Percentiles rank a stretch among this genome's conserved stretches.
Evolutionary conservation across 768 basidiomycete species (phyloP).

Genomic region (Saitozyma podzolica): DNA sequence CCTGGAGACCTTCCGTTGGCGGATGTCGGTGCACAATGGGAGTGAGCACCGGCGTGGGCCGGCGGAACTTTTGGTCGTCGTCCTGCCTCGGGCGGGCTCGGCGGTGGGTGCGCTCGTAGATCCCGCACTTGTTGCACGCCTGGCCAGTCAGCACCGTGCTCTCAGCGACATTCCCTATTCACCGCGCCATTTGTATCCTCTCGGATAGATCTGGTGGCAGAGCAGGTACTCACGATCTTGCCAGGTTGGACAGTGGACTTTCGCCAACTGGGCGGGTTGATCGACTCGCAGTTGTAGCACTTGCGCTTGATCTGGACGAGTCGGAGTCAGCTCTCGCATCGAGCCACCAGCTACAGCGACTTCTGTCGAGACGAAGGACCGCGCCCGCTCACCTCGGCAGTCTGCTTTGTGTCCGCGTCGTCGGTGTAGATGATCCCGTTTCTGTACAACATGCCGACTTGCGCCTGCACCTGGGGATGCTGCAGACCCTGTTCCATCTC

Average conservation of each 20-base stretch:
- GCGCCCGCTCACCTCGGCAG: constrained; percentile 8
- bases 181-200: too few relatives aligned
- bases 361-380: too few relatives aligned
- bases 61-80: constrained; percentile 5
- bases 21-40: too few relatives aligned
- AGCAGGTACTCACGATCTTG: constrained; percentile 12
- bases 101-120: constrained; percentile 13
- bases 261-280: constrained; percentile 16
- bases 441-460: neutral
- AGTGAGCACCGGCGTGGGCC: neutral
- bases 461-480: too few relatives aligned
- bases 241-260: neutral
- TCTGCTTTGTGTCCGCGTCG: constrained; percentile 14
- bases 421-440: constrained; percentile 9
- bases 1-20: too few relatives aligned
- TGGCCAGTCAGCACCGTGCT: constrained; percentile 4
- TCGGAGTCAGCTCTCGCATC: neutral
- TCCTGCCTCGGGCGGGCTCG: constrained; percentile 5
- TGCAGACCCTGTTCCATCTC: too few relatives aligned
- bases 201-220: too few relatives aligned
- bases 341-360: neutral
- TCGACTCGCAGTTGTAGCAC: constrained; percentile 10
- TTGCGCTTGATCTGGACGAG: constrained; percentile 4
- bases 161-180: too few relatives aligned
- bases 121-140: constrained; percentile 19